Evolutionary conservation across 1,139 yeast species (phyloP).

Genomic region (Groenewaldozyma sp.): DNA sequence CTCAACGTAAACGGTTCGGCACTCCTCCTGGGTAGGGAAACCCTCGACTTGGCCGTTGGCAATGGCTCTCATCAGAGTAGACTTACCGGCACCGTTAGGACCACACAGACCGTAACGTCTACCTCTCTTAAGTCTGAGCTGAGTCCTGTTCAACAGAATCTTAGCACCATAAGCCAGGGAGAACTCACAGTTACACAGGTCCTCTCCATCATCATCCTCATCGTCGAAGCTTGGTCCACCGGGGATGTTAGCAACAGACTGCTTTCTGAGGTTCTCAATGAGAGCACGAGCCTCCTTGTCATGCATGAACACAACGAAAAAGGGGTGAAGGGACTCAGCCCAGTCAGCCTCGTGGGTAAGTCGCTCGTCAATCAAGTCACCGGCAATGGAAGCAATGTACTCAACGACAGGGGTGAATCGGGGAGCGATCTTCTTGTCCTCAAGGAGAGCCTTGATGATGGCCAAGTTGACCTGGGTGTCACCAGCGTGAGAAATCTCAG

Average conservation of each 20-base stretch:
- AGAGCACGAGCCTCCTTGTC: constrained; percentile 84
- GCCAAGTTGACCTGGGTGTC: constrained; percentile 78
- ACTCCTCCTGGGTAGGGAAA: constrained; percentile 98
- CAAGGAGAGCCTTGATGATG: constrained; percentile 67
- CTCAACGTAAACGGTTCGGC: constrained; percentile 98
- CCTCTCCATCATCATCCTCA: constrained; percentile 99
- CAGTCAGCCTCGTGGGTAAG: constrained; percentile 87
- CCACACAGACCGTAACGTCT: constrained; percentile 99
- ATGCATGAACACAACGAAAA: constrained; percentile 92
- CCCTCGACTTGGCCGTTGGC: constrained; percentile 99
- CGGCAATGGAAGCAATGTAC: constrained; percentile 93
- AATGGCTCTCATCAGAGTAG: constrained; percentile 98
- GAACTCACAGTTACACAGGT: constrained; percentile 99
- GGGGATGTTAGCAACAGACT: constrained; percentile 97
- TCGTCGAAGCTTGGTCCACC: constrained; percentile 92
- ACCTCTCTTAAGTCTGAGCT: constrained; percentile 97
- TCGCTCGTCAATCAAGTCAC: constrained; percentile 98
- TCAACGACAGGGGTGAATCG: constrained; percentile 68
- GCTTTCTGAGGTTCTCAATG: constrained; percentile 91
- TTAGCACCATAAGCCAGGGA: constrained; percentile 99
- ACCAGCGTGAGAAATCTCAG: constrained; percentile 98
- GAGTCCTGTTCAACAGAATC: constrained; percentile 98
- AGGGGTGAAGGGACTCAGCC: constrained; percentile 82
- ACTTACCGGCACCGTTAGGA: constrained; percentile 99
- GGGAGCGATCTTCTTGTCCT: constrained; percentile 57